Base-by-base conservation (phyloP, 345 rosid species). In the Draba incana region DNA sequence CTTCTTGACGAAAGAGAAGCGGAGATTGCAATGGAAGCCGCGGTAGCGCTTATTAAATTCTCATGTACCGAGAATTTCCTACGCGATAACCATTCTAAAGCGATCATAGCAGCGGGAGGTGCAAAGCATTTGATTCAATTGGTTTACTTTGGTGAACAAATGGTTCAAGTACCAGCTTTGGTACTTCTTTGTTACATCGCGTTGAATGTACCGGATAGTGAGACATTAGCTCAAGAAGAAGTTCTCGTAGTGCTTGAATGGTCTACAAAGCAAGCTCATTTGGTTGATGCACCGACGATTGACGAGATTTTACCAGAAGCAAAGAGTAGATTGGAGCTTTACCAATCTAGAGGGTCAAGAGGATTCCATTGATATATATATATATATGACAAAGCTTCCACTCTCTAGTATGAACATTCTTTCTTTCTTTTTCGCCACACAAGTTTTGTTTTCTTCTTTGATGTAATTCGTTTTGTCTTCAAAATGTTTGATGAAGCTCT, bases 281-380 rank as follows among this genome's bases (percentile, higher is more conserved):
- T 89, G 44, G 66, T 53, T 6, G 83, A 74, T 25, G 85, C 83
- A 28, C 80, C 77, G 0, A 30, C 67, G 2, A 77, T 89, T n/a
- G 79, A 79, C 5, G 68, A 67, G 33, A 54, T 89, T 24, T 66
- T 89, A 62, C 84, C 88, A 6, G 92, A 89, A 65, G 90, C 96
- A 47, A 87, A 81, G 70, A 73, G 84, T 74, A 81, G 84, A 61
- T 79, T 86, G 79, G 90, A 85, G 62, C 86, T 86, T 54, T 89
- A 85, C 59, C 96, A 85, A 72, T 85, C 92, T 49, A 87, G 96
- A 77, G 88, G 88, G 16, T 78, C 88, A 62, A 79, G 83, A 80
- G 81, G 86, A 42, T 84, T 81, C 65, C 75, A 85, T 57, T 83
- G 65, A 81, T 50, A 31, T 11, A 55, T 11, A 55, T 10, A 8